These are phyloP conservation scores for Wallacemonas sp. DNA, from an alignment of 208 protist genomes.

Conservation along the genomic window DNA sequence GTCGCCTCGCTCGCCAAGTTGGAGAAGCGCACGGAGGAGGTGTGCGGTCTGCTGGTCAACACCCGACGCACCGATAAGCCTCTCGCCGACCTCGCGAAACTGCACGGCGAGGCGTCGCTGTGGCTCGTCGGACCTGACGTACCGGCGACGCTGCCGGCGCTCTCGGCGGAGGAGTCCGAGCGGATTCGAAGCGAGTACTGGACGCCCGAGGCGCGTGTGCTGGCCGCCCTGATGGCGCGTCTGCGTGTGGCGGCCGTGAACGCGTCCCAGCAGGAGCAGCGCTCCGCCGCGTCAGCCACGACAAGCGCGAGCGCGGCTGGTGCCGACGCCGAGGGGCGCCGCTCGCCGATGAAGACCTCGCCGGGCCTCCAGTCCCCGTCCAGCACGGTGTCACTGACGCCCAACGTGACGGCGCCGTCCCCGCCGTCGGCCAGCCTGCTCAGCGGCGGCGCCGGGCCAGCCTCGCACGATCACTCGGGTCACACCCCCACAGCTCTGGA, in stretches of 20 bases:
- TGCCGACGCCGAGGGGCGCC: slow-evolving; percentile 24
- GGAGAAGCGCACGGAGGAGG: slow-evolving; percentile 45
- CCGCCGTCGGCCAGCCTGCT: not conserved
- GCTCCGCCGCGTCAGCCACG: not conserved
- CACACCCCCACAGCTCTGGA: not conserved
- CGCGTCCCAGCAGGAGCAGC: not conserved
- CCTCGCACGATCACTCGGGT: not conserved
- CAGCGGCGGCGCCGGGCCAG: not conserved
- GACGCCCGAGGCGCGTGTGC: slow-evolving; percentile 68
- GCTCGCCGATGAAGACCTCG: not conserved
- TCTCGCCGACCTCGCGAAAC: slow-evolving; percentile 64
- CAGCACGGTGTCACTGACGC: not conserved
- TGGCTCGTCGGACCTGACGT: slow-evolving; percentile 40
- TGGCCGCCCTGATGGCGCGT: slow-evolving; percentile 59
- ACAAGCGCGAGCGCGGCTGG: not conserved
- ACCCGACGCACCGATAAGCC: slow-evolving; percentile 41
- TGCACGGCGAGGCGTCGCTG: slow-evolving; percentile 51
- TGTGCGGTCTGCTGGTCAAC: slow-evolving; percentile 31
- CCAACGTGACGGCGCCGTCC: not conserved
- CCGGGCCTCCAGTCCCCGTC: slow-evolving; percentile 3
- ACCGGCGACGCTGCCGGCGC: slow-evolving; percentile 9
- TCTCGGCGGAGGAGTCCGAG: slow-evolving; percentile 43
- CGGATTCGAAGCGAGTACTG: slow-evolving; percentile 58
- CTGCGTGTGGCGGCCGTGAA: not conserved
- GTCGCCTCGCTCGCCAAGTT: slow-evolving; percentile 37